Percentiles rank a stretch among this genome's conserved stretches.
Conservation (phyloP, 2,329 filamentous ascomycete genomes). For the Colletotrichum lupini region DNA sequence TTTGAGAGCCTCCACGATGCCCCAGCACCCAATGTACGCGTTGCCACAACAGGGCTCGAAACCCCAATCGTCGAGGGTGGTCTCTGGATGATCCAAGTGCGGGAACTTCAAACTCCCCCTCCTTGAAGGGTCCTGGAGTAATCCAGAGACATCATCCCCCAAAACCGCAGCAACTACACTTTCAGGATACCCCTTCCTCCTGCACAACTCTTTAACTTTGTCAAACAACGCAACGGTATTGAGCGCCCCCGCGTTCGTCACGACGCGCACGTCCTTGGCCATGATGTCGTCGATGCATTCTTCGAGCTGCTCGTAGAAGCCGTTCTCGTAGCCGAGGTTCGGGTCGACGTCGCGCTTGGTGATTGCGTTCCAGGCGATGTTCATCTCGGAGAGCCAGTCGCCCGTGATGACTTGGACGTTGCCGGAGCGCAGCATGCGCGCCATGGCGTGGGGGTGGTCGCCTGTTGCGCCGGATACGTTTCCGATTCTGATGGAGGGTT, state of each 20-base stretch:
- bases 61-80: slow-evolving; percentile 41
- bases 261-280: slow-evolving; percentile 47
- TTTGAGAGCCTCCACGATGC: slow-evolving; percentile 51
- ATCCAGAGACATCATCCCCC: slow-evolving; percentile 21
- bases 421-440: slow-evolving; percentile 44
- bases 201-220: slow-evolving; percentile 45
- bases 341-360: slow-evolving; percentile 39
- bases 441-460: slow-evolving; percentile 47
- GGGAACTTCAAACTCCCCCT: slow-evolving; percentile 32
- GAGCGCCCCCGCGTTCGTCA: slow-evolving; percentile 52
- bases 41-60: slow-evolving; percentile 46
- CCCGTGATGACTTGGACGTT: slow-evolving; percentile 50
- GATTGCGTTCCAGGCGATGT: slow-evolving; percentile 59
- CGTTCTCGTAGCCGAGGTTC: slow-evolving; percentile 29
- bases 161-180: slow-evolving; percentile 19
- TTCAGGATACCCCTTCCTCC: slow-evolving; percentile 22
- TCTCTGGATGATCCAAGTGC: slow-evolving; percentile 45
- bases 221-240: slow-evolving; percentile 48
- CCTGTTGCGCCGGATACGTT: slow-evolving; percentile 46
- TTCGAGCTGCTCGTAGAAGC: slow-evolving; percentile 43
- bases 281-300: slow-evolving; percentile 50
- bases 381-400: slow-evolving; percentile 58
- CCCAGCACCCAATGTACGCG: slow-evolving; percentile 62
- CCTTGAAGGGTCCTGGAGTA: not conserved
- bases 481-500: slow-evolving; percentile 37